Percentiles rank a stretch among this genome's conserved stretches.
Conservation (phyloP, 2,329 filamentous ascomycete genomes). For the Ophiostoma quercus region DNA sequence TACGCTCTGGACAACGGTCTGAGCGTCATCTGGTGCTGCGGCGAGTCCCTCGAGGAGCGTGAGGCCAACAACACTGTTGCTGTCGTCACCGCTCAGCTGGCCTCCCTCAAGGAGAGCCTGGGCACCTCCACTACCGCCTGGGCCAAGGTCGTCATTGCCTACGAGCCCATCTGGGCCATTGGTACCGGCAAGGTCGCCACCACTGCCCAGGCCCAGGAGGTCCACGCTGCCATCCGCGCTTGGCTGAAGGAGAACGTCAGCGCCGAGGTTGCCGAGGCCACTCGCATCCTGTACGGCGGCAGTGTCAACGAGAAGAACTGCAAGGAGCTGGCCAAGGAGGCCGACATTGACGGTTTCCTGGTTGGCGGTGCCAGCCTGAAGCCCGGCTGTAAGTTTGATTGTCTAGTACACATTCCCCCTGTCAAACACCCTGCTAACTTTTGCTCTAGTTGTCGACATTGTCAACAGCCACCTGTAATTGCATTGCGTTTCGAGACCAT, state of each 20-base stretch:
- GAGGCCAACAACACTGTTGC: slow-evolving; percentile 80
- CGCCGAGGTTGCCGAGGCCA: slow-evolving; percentile 72
- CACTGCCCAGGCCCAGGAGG: slow-evolving; percentile 86
- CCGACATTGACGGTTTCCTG: slow-evolving; percentile 96
- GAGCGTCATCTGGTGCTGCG: slow-evolving; percentile 92
- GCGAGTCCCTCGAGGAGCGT: slow-evolving; percentile 89
- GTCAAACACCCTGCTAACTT: slow-evolving; percentile 15
- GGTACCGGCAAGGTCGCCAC: slow-evolving; percentile 92
- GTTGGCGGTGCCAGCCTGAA: slow-evolving; percentile 95
- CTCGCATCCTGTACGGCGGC: slow-evolving; percentile 92
- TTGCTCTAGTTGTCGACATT: slow-evolving; percentile 51
- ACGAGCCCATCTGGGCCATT: slow-evolving; percentile 97
- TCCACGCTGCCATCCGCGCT: slow-evolving; percentile 82
- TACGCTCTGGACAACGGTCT: slow-evolving; percentile 80
- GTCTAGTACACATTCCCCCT: neutral
- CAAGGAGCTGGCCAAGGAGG: slow-evolving; percentile 81
- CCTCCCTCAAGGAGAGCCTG: slow-evolving; percentile 67
- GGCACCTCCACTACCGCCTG: slow-evolving; percentile 57
- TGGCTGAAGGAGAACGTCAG: slow-evolving; percentile 79
- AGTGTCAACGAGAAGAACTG: slow-evolving; percentile 99
- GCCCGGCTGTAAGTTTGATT: slow-evolving; percentile 69
- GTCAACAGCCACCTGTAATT: slow-evolving; percentile 53
- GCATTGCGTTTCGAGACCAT: neutral
- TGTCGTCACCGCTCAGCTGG: slow-evolving; percentile 78
- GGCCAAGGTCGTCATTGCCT: slow-evolving; percentile 92